A percentile compares a stretch with the other conserved stretches of the same genome.
These are phyloP conservation scores for Crithidia sp. DNA, from an alignment of 208 protist genomes.

Conservation along the genomic window DNA sequence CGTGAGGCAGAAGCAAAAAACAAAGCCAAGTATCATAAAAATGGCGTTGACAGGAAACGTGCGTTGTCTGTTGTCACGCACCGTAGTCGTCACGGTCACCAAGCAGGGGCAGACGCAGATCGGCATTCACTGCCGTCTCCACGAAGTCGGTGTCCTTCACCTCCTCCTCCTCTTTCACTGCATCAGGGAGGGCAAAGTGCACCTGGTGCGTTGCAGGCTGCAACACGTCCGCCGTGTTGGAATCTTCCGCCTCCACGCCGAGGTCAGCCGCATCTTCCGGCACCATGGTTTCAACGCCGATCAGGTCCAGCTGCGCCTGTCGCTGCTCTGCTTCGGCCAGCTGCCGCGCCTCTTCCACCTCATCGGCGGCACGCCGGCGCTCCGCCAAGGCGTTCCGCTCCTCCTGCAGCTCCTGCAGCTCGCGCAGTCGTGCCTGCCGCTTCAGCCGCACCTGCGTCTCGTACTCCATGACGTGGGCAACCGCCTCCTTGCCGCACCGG, in stretches of 20 bases:
- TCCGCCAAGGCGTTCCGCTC: constrained; percentile 46
- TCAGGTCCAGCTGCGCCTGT: constrained; percentile 34
- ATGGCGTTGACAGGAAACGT: too few species aligned
- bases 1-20: too few species aligned
- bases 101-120: constrained; percentile 3
- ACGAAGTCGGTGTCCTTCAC: constrained; percentile 6
- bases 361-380: constrained; percentile 39
- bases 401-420: constrained; percentile 45
- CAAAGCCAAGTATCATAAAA: background rate
- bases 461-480: constrained; percentile 77
- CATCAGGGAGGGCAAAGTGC: constrained; percentile 10
- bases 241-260: constrained; percentile 6
- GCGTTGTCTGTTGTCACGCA: background rate
- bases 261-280: background rate
- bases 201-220: background rate
- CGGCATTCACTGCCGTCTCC: background rate
- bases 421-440: constrained; percentile 48
- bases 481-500: constrained; percentile 73
- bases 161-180: constrained; percentile 18
- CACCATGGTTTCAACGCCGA: background rate
- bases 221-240: background rate
- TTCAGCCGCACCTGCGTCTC: constrained; percentile 69
- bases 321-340: constrained; percentile 28
- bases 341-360: constrained; percentile 38
- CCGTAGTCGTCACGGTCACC: background rate